A percentile compares a stretch with the other conserved stretches of the same genome.
Evolutionary conservation across 2,329 filamentous ascomycete species (phyloP).

Genomic region (Trichoderma afroharzianum): DNA sequence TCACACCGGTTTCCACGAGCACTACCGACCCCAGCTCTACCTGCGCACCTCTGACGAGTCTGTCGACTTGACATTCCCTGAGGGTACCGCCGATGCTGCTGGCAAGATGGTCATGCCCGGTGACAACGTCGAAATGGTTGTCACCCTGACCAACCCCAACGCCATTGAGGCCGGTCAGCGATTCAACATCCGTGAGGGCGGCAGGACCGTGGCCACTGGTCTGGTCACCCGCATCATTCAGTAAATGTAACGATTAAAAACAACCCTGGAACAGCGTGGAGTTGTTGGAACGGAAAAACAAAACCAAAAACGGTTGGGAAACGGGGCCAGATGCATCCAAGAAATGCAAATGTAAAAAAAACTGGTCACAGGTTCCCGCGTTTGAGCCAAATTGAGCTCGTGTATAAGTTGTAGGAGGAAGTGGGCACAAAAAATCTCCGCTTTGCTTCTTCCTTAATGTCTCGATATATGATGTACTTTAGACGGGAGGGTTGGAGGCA

Average conservation of each 20-base stretch:
- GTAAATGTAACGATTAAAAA: conserved; percentile 35
- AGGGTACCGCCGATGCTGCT: conserved; percentile 67
- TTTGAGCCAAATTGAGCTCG: conserved; percentile 31
- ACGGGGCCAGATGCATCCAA: not conserved
- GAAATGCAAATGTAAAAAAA: not conserved
- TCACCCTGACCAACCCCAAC: conserved; percentile 77
- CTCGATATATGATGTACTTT: conserved; percentile 34
- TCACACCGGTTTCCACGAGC: conserved; percentile 90
- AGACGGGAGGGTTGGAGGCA: conserved; percentile 27
- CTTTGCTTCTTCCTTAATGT: conserved; percentile 40
- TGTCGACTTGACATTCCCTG: conserved; percentile 80
- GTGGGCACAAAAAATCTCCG: conserved; percentile 37
- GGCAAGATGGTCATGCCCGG: conserved; percentile 92
- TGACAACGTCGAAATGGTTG: conserved; percentile 98
- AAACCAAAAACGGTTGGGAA: conserved; percentile 15
- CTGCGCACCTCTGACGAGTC: conserved; percentile 85
- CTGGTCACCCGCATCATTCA: conserved; percentile 70
- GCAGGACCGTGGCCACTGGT: conserved; percentile 81
- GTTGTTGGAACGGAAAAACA: not conserved
- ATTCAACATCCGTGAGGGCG: conserved; percentile 98
- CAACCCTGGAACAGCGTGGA: conserved; percentile 16
- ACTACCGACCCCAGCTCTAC: conserved; percentile 97
- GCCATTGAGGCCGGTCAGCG: conserved; percentile 89
- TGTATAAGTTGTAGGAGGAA: conserved; percentile 35
- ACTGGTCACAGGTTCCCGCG: conserved; percentile 21